These are phyloP conservation scores for Asterochloris sp. DNA, from an alignment of 139 green algal species.

Conservation along the genomic window DNA sequence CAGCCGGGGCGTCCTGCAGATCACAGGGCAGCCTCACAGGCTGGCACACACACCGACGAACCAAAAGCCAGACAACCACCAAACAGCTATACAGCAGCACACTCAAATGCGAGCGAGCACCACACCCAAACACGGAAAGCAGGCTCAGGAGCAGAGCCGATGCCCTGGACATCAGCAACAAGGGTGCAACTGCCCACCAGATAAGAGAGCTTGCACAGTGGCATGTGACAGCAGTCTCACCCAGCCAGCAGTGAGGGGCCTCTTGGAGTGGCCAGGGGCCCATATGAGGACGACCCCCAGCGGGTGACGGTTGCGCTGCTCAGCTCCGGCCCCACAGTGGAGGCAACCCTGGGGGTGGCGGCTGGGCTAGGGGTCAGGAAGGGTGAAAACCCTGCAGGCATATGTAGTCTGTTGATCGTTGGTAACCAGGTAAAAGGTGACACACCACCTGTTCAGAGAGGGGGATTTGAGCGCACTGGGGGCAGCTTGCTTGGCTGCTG, in stretches of 20 bases:
- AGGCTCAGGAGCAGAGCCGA: no score
- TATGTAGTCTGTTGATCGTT: no score
- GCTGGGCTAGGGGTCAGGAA: slow-evolving; percentile 12
- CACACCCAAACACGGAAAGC: no score
- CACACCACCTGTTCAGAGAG: no score
- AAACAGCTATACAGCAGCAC: no score
- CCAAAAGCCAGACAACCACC: no score
- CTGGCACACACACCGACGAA: no score
- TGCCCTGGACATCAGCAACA: no score
- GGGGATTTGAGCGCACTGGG: background rate
- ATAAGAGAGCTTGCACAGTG: background rate
- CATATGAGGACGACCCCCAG: slow-evolving; percentile 13
- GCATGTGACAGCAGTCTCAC: background rate
- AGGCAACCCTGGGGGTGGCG: background rate
- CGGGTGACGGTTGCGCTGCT: slow-evolving; percentile 3
- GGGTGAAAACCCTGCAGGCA: slow-evolving; percentile 6
- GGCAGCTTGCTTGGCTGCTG: background rate
- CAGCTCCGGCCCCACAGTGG: background rate
- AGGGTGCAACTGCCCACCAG: background rate
- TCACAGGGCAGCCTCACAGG: no score
- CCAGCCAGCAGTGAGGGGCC: background rate
- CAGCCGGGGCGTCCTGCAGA: background rate
- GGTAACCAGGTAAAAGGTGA: no score
- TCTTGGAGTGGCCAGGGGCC: background rate
- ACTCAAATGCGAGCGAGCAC: no score